Evolutionary conservation across 768 basidiomycete species (phyloP), one percentile per base, ranked within the genome.

Genomic region (Termitomyces heimii): DNA sequence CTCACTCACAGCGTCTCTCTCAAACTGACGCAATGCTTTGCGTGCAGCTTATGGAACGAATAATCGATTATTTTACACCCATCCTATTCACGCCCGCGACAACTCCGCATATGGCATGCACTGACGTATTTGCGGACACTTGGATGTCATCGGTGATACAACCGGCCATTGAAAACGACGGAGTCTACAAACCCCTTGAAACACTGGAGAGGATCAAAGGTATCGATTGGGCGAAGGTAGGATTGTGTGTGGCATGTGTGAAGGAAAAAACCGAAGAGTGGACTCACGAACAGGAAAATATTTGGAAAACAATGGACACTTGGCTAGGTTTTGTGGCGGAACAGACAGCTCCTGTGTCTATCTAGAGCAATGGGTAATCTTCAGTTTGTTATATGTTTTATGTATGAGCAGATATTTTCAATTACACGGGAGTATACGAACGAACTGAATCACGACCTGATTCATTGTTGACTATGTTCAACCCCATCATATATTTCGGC

Each of bases 111-210:
- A 89, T 89, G 86, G 71, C 71, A 4, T 91, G 89, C 69, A 89
- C 88, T 4, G 82, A 89, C 65, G 71, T 81, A 0, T 77, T 91
- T 54, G 89, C 88, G 1, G 85, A 85, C 51, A 75, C 71, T 52
- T 91, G 89, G 89, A 86, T 89, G 80, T 58, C 75, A 24, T 72
- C 82, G 39, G 86, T 91, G n/a, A 84, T 87, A 39, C 73, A 81
- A 50, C 85, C 84, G 12, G 86, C 86, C 0, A 74, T 91, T 24
- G 77, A 75, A 18, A 72, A 76, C 55, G 79, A 80, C 55, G 85
- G 86, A 7, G 81, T 89, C 29, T 85, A 82, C 64, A 84, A 80
- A 50, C 89, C 89, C 26, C 74, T 92, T 24, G 88, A 91, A 73
- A 85, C 84, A 28, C 74, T 92, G 28, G 79, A 85, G 65, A 69